phyloP scores from a whole-genome alignment of 768 basidiomycete genomes.

The Agrocybe pediades region DNA sequence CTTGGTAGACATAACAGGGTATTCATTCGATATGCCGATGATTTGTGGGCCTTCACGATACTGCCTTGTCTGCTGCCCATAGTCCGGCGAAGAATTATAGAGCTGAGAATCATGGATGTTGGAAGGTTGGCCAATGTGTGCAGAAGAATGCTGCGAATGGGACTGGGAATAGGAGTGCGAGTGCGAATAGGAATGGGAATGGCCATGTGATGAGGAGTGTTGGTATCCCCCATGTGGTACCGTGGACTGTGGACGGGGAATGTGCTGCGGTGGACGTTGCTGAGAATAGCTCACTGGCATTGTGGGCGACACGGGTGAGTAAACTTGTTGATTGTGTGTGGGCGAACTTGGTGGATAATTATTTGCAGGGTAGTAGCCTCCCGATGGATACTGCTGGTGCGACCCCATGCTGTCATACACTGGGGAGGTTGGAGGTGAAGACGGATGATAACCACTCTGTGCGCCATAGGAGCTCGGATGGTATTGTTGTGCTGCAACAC shows the following conservation, averaged over 20 bases:
- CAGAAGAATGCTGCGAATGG: neutral
- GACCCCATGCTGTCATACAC: constrained; percentile 18
- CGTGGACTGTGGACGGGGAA: constrained; percentile 32
- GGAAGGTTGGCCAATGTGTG: neutral
- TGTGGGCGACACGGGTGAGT: constrained; percentile 24
- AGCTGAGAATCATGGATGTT: neutral
- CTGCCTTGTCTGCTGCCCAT: constrained; percentile 22
- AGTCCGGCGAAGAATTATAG: constrained; percentile 7
- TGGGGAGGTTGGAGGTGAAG: constrained; percentile 20
- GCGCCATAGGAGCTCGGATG: constrained; percentile 26
- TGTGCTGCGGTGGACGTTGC: constrained; percentile 23
- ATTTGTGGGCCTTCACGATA: constrained; percentile 38
- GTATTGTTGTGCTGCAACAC: constrained; percentile 30
- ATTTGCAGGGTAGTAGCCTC: constrained; percentile 22
- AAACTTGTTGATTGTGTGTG: constrained; percentile 21
- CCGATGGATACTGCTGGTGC: constrained; percentile 20
- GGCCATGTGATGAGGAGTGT: constrained; percentile 35
- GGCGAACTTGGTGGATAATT: constrained; percentile 24
- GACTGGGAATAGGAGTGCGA: constrained; percentile 29
- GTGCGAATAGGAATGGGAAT: constrained; percentile 38
- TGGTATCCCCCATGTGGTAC: constrained; percentile 31
- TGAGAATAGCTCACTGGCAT: constrained; percentile 20
- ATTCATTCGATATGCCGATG: constrained; percentile 44
- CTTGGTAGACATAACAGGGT: constrained; percentile 58
- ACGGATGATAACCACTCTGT: constrained; percentile 24